Evolutionary conservation across 2,329 filamentous ascomycete genomes (phyloP).

Genomic region (Atkinsonella hypoxylon): DNA sequence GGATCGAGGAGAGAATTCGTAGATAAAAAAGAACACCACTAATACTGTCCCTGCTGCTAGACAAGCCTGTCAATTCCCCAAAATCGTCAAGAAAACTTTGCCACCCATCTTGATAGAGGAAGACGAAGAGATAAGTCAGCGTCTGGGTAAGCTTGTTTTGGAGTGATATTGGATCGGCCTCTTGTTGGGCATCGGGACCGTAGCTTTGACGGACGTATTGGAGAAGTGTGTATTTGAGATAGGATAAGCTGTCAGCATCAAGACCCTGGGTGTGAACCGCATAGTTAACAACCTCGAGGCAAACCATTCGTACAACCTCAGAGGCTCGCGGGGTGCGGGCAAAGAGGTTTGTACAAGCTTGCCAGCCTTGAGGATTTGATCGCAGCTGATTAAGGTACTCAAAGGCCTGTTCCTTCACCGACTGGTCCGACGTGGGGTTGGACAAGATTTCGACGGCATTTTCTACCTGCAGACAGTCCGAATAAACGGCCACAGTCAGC

Average conservation of each 20-base stretch:
- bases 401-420: constrained; percentile 70
- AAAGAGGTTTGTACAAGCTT: constrained; percentile 79
- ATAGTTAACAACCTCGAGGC: constrained; percentile 86
- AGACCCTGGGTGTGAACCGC: constrained; percentile 72
- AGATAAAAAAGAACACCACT: constrained; percentile 77
- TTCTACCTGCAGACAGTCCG: constrained; percentile 54
- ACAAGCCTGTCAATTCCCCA: constrained; percentile 56
- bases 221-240: constrained; percentile 71
- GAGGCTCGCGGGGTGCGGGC: constrained; percentile 61
- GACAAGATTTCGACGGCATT: constrained; percentile 93
- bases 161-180: constrained; percentile 60
- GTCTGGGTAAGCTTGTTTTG: constrained; percentile 98
- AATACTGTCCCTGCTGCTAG: constrained; percentile 56
- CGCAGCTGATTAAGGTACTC: constrained; percentile 70
- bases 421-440: constrained; percentile 63
- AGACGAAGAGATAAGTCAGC: constrained; percentile 83
- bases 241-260: constrained; percentile 57
- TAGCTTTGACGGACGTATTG: constrained; percentile 72
- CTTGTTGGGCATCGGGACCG: constrained; percentile 42
- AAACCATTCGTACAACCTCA: constrained; percentile 79
- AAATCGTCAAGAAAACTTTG: constrained; percentile 86
- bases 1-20: constrained; percentile 75
- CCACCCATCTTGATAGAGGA: constrained; percentile 79
- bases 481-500: constrained; percentile 2
- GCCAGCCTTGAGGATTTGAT: constrained; percentile 76